A percentile compares a stretch with the other conserved stretches of the same genome.
Evolutionary conservation across 768 basidiomycete genomes (phyloP).

Genomic region (Mycena crocata): DNA sequence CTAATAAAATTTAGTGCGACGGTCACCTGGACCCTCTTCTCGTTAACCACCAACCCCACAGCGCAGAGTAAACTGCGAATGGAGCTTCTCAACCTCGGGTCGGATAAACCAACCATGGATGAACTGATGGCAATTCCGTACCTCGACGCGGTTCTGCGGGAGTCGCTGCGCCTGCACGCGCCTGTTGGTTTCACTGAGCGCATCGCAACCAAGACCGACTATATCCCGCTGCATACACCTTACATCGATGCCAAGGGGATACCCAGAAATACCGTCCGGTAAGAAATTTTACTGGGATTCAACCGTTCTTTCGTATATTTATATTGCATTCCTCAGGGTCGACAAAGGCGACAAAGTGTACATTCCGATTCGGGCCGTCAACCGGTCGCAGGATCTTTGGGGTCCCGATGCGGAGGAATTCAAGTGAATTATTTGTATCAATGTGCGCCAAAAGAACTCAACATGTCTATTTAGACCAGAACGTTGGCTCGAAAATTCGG

Average conservation of each 20-base stretch:
- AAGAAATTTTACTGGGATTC: too few relatives aligned
- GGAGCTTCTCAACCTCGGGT: conserved; percentile 46
- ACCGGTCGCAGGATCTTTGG: conserved; percentile 33
- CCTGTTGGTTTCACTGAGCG: conserved; percentile 41
- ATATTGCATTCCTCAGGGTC: conserved; percentile 30
- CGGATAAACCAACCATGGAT: conserved; percentile 54
- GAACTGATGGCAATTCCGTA: conserved; percentile 56
- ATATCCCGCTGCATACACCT: conserved; percentile 40
- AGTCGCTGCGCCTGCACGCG: conserved; percentile 48
- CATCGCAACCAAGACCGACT: conserved; percentile 38
- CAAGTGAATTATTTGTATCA: conserved; percentile 38
- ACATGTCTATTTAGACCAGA: conserved; percentile 54
- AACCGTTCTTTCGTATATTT: too few relatives aligned
- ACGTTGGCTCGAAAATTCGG: conserved; percentile 46
- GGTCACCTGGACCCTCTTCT: conserved; percentile 50
- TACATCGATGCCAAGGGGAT: conserved; percentile 37
- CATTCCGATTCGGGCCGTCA: conserved; percentile 40
- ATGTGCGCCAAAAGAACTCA: not conserved
- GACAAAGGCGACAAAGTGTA: conserved; percentile 43
- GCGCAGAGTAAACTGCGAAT: conserved; percentile 51
- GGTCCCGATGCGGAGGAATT: conserved; percentile 45
- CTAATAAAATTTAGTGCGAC: conserved; percentile 26
- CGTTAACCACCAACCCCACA: conserved; percentile 46
- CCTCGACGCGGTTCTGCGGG: conserved; percentile 53
- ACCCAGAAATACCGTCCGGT: conserved; percentile 36